Evolutionary conservation across 2,329 filamentous ascomycete species (phyloP), one percentile per base, ranked within the genome.

Genomic region (Keithomyces neogunnii): DNA sequence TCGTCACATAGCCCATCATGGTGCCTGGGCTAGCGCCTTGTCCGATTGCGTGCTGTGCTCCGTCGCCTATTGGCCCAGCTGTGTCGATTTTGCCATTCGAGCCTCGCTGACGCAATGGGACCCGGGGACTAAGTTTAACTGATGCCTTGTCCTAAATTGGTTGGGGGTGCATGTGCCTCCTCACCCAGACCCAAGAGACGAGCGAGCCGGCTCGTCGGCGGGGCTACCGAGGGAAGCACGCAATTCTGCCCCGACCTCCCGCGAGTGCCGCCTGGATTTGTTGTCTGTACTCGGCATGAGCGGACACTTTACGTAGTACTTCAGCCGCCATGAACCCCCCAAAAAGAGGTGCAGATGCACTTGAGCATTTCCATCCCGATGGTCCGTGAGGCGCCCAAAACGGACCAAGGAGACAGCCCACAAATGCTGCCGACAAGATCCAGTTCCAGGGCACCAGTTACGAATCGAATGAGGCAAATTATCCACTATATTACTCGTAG

Each of bases 31-130:
- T 38, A 51, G 45, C 38, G 45, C 54, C 45, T 46, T 45, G 53
- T 51, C 43, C 57, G 56, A 63, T 63, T 62, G 59, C 62, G 62
- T 64, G 62, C 58, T 62, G 55, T 51, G 47, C 47, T 42, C 48
- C 48, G 28, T 46, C 49, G 51, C 59, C 56, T 53, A 63, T 62
- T 62, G 60, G 61, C 59, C 49, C 50, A 42, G 48, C 10, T 28
- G 40, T 42, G 42, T 32, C 53, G 44, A 63, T 64, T 59, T 53
- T 61, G 57, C 55, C 59, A 63, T 63, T 53, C 57, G 48, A 53
- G 55, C 53, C 53, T 57, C 52, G 52, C 57, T 64, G 62, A 64
- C 62, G 62, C 62, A 61, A 64, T 64, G 46, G 31, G 47, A 32
- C 3, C 19, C 19, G 19, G 19, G 19, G 19, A 19, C 19, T 19